Evolutionary conservation across 129 eudicot species (phyloP), one percentile per base, ranked within the genome.

Genomic region (Rutidosis leptorrhynchoides): DNA sequence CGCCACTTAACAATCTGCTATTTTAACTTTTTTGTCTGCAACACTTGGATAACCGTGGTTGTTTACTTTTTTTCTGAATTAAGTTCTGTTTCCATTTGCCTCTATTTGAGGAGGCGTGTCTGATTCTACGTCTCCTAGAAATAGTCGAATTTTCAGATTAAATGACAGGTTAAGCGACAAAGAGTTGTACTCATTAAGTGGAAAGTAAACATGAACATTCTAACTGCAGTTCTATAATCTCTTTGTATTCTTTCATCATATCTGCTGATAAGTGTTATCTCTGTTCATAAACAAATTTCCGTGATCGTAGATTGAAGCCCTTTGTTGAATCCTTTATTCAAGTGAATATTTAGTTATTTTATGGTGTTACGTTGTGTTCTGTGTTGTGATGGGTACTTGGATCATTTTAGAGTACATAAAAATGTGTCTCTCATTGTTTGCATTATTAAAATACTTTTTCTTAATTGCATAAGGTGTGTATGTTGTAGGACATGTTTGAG

Each of bases 401-500:
- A 58, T 26, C 8, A 28, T 56, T 56, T 2, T 49, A 66, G 40
- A 49, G 29, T 66, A 30, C 29, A 48, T 6, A 48, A 21, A 28
- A 49, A 19, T 29, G 40, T 16, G 27, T 6, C 30, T 30, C 37
- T 55, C 1, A 2, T 16, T 68, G 35, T 54, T 37, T 68, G 37
- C 27, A 25, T 69, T 7, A 29, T 22, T 22, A 48, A 7, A 3
- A 3, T 20, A 27, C 3, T 62, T 72, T 33, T 53, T 29, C 17
- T 33, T 24, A 21, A 15, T 37, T 33, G 55, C 32, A 11, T 15
- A 27, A 49, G n/a, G n/a, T 74, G 23, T 14, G 30, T 42, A 5
- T 73, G 33, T 32, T 66, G 52, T 57, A 94, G 99, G 95, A 94
- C 79, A 89, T 94, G 97, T 94, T 89, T 70, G 99, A 94, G 84